These are phyloP conservation scores for Claviceps sorghi DNA, from an alignment of 2,329 filamentous ascomycete species.

Conservation along the genomic window DNA sequence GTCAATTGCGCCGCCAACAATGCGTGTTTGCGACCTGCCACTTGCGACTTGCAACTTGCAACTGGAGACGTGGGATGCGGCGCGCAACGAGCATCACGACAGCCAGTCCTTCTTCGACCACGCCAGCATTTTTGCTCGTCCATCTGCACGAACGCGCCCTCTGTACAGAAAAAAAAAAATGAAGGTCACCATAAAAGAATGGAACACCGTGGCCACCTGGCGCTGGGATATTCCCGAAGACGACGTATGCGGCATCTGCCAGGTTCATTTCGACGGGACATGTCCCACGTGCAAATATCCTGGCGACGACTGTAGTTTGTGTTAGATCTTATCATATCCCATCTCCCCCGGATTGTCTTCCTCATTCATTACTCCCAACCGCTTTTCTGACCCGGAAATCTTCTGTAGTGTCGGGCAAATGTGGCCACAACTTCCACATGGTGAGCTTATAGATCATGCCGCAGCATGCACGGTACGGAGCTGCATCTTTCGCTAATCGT, in stretches of 20 bases:
- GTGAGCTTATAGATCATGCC: constrained; percentile 31
- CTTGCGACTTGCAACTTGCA: neutral
- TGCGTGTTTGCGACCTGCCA: neutral
- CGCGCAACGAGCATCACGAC: neutral
- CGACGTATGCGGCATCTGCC: constrained; percentile 96
- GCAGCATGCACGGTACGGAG: neutral
- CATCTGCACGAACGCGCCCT: neutral
- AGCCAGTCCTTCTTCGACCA: neutral
- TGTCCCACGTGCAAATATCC: constrained; percentile 97
- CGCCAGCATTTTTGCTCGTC: neutral
- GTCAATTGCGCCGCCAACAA: neutral
- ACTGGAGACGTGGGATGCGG: neutral
- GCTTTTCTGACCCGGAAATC: neutral
- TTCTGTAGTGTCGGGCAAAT: constrained; percentile 76
- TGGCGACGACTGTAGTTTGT: constrained; percentile 83
- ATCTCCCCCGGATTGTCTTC: neutral
- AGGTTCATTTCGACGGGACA: constrained; percentile 93
- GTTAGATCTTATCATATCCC: constrained; percentile 29
- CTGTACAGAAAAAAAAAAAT: constrained; percentile 30
- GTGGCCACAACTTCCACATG: constrained; percentile 97
- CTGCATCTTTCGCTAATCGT: neutral
- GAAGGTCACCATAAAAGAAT: constrained; percentile 91
- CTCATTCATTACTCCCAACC: neutral
- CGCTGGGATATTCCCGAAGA: constrained; percentile 95
- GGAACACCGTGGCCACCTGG: constrained; percentile 93